Conservation (phyloP, 371 early-diverging fungal species). For the Mucor racemosus region DNA sequence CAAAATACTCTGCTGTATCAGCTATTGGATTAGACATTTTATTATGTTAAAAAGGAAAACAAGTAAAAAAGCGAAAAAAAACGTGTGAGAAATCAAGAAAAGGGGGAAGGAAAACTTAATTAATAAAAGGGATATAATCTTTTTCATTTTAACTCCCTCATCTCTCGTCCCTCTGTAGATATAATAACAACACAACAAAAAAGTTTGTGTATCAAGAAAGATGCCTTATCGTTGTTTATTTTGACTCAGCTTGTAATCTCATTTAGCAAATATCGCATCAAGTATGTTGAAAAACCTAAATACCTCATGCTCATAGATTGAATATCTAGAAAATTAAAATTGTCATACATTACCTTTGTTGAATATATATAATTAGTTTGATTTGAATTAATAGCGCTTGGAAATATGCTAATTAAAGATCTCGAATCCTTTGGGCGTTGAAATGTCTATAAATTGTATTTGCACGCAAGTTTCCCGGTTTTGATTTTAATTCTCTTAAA, state of each 20-base stretch:
- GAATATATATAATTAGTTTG: no score
- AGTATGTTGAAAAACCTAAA: neutral
- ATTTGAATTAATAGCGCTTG: no score
- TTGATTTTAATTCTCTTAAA: no score
- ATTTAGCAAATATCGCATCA: neutral
- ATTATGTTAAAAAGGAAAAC: neutral
- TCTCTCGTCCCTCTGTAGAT: neutral
- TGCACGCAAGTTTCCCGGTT: no score
- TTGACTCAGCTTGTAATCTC: no score
- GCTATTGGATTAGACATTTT: conserved; percentile 51
- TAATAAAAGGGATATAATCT: neutral
- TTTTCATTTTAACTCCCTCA: no score
- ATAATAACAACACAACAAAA: no score
- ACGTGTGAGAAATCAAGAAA: neutral
- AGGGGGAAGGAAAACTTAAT: neutral
- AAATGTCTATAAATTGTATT: no score
- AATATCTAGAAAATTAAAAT: neutral
- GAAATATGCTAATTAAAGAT: no score
- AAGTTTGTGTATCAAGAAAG: no score
- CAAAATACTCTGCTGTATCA: conserved; percentile 49
- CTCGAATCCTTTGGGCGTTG: no score
- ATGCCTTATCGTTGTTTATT: no score
- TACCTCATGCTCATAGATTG: neutral
- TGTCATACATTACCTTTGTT: neutral
- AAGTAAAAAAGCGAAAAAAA: conserved; percentile 3